Evolutionary conservation across 108 stramenopile species (phyloP).

Genomic region (Hondaea fermentalgiana): DNA sequence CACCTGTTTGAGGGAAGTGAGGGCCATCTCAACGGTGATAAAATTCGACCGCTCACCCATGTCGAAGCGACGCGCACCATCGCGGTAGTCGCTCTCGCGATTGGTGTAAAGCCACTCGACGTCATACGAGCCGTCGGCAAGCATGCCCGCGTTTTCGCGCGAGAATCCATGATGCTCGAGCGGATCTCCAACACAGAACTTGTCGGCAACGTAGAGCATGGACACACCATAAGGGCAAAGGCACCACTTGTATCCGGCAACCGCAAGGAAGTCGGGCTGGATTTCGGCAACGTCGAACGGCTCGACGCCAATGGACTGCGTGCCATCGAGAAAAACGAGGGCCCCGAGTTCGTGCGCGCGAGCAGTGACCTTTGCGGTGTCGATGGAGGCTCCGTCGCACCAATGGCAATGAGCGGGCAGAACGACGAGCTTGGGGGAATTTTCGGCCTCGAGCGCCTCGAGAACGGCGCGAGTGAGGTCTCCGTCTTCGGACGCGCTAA

Average conservation of each 20-base stretch:
- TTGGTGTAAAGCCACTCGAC: neutral
- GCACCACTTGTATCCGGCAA: neutral
- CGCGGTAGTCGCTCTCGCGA: neutral
- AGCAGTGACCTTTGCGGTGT: neutral
- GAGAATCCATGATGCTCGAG: neutral
- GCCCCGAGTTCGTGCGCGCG: neutral
- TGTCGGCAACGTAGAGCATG: neutral
- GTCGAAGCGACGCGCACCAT: neutral
- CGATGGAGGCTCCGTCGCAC: neutral
- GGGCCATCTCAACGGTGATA: neutral
- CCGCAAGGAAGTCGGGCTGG: neutral
- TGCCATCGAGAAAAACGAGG: neutral
- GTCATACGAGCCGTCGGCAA: neutral
- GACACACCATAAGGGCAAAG: neutral
- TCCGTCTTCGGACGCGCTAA: neutral
- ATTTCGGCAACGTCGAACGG: neutral
- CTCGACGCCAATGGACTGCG: neutral
- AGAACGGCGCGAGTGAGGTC: neutral
- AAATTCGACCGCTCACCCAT: neutral
- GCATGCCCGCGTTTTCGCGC: neutral
- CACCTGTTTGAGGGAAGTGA: neutral
- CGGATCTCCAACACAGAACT: neutral
- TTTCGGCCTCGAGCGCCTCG: neutral
- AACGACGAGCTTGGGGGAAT: neutral
- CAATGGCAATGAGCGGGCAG: neutral